A percentile compares a stretch with the other conserved stretches of the same genome.
Conservation (phyloP, 2,329 filamentous ascomycete species). For the Acrocalymma vagum region DNA sequence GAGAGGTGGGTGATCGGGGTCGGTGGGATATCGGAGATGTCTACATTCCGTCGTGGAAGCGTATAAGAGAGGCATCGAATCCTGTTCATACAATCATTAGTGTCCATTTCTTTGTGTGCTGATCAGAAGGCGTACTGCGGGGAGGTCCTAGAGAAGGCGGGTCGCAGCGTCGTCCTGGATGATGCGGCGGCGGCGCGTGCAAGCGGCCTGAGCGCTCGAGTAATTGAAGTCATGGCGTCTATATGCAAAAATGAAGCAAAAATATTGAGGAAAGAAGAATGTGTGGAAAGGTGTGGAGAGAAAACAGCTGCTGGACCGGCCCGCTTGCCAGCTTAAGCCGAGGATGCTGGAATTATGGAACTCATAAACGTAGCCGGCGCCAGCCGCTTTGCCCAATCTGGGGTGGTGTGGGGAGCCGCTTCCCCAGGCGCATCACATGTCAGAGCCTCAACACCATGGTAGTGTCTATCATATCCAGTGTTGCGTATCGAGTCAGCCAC, state of each 20-base stretch:
- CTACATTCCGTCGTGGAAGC: constrained; percentile 46
- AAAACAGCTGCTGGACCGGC: constrained; percentile 11
- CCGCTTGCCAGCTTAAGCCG: constrained; percentile 19
- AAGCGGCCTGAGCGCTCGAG: constrained; percentile 40
- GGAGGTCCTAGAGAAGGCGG: constrained; percentile 35
- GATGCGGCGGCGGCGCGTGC: constrained; percentile 37
- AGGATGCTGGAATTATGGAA: no score
- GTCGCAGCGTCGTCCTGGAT: constrained; percentile 33
- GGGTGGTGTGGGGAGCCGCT: constrained; percentile 9
- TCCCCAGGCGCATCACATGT: constrained; percentile 9
- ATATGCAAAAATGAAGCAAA: constrained; percentile 4
- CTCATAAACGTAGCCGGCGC: neutral
- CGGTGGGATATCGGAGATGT: constrained; percentile 78
- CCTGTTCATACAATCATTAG: constrained; percentile 21
- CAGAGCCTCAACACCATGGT: no score
- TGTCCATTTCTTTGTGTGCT: constrained; percentile 1
- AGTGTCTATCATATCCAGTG: no score
- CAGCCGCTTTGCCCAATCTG: constrained; percentile 9
- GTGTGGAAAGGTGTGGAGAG: constrained; percentile 5
- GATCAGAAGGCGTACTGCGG: constrained; percentile 35
- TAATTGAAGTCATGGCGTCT: constrained; percentile 39
- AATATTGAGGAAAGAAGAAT: constrained; percentile 3
- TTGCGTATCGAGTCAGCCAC: no score
- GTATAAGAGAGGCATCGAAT: constrained; percentile 55
- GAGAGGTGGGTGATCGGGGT: constrained; percentile 94